Base-by-base conservation (phyloP, 2,329 filamentous ascomycete genomes). In the Rhexocercosporidium sp. region DNA sequence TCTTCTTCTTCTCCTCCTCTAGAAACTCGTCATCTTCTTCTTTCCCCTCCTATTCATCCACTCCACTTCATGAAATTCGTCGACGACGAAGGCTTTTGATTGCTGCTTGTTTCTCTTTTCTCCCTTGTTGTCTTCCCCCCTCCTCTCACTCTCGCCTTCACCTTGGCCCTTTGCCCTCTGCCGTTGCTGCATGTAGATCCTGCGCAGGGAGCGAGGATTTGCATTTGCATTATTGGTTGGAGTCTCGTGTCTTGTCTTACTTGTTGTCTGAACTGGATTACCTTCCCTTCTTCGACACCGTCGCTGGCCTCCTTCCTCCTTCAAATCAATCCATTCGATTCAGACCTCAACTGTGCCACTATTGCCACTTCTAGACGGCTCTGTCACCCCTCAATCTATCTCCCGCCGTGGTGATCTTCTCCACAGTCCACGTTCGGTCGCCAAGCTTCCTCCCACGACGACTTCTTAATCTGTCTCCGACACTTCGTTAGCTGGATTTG, bases 381-480 rank as follows among this genome's bases (percentile, higher is more conserved):
- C 54, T 34, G 25, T 20, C 54, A 29, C 9, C 62, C 37, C 51
- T 14, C 51, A 39, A 29, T 46, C 46, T 53, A 47, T 60, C 57
- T 29, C 56, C 11, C 56, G 31, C 39, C 51, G 31, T 34, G 37
- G 29, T 27, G 20, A n/a, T 20, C 47, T 61, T 62, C 62, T 68
- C 62, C 66, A 65, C 60, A 56, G 12, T 60, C 63, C 64, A 22
- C n/a, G 41, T 66, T 54, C 39, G 39, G 66, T 11, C 37, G 62
- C 59, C 66, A 65, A 67, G 65, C 37, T 27, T n/a, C 62, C 31
- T 22, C 51, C 49, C 39, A 64, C 64, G 51, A 66, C 64, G 34
- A 37, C 59, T 57, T 62, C 31, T 59, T 59, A 57, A 68, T 62
- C 62, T 68, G 57, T 62, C n/a, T 34, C 51, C 61, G 62, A 64